Evolutionary conservation across 2,329 filamentous ascomycete species (phyloP), one percentile per base, ranked within the genome.

Genomic region (Pseudocercospora crystallina): DNA sequence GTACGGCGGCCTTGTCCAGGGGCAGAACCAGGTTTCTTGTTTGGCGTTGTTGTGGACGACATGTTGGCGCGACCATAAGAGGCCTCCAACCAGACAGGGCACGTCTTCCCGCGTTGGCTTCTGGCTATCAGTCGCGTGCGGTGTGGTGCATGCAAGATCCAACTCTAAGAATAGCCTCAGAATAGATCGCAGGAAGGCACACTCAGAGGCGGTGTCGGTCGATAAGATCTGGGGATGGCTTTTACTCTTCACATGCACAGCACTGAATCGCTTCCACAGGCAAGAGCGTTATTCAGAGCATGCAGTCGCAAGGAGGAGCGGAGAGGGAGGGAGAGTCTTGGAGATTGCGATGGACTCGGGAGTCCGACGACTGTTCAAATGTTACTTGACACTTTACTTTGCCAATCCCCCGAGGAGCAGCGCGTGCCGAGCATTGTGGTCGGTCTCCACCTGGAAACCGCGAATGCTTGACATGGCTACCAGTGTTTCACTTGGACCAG

Each of bases 21-120:
- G 13, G 46, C 53, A 33, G 49, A 37, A 35, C 49, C 52, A 14
- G 54, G 58, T 42, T 53, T 54, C 48, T 57, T 60, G 47, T 51
- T 57, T n/a, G 57, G 53, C 5, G 53, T 57, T 20, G 45, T 38
- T 31, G 38, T 47, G 39, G 56, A 56, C 53, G 20, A 26, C 20
- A 26, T 26, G 7, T 26, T 26, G 20, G 20, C 20, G 20, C 20
- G 20, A 26, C 20, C 20, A 26, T 26, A 7, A 26, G 20, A 26
- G 20, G 20, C 20, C 20, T 26, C 20, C 20, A 26, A 26, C 20
- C 20, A 26, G 20, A 26, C 20, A 26, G 20, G 3, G 20, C 20
- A 26, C 4, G 4, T 26, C 3, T 26, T 26, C 20, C 20, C 20
- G 20, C 20, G 20, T 26, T 26, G 20, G 20, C 15, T 8, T 14